These are phyloP conservation scores for Patellifolia procumbens DNA, from an alignment of 179 eudicot species.

Conservation along the genomic window DNA sequence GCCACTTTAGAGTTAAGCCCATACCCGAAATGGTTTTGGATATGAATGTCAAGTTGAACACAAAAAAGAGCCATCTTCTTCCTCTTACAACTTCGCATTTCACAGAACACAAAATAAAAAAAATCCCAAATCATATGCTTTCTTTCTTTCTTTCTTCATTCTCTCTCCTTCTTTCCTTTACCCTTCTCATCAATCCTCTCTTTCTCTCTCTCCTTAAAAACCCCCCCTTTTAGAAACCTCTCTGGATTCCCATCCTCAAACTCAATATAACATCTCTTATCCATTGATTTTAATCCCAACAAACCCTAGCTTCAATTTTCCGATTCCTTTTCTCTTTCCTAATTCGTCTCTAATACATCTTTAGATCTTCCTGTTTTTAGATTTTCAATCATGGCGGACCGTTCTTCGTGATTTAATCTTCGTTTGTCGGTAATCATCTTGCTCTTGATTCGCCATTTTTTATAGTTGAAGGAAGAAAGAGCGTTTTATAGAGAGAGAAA, in stretches of 20 bases:
- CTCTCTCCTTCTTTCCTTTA: no score
- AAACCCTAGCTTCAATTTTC: constrained; percentile 26
- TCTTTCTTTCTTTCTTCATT: not conserved
- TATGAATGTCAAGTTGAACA: not conserved
- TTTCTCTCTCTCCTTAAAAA: constrained; percentile 4
- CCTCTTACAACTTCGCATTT: not conserved
- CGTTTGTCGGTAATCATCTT: not conserved
- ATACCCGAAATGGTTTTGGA: not conserved
- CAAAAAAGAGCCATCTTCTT: not conserved
- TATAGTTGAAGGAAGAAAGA: not conserved
- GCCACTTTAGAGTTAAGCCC: no score
- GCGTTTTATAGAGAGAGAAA: not conserved
- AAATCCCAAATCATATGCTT: not conserved
- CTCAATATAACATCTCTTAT: no score
- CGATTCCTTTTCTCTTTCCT: not conserved
- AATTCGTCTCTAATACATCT: not conserved
- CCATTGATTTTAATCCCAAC: no score
- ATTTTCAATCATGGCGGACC: constrained; percentile 6
- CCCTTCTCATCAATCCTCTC: no score
- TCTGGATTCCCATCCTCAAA: no score
- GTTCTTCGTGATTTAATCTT: not conserved
- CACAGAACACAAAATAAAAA: not conserved
- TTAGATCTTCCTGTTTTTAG: not conserved
- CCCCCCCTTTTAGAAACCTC: constrained; percentile 3
- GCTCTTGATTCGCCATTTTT: not conserved